Evolutionary conservation across 129 eudicot genomes (phyloP).

Genomic region (Flaveria trinervia): DNA sequence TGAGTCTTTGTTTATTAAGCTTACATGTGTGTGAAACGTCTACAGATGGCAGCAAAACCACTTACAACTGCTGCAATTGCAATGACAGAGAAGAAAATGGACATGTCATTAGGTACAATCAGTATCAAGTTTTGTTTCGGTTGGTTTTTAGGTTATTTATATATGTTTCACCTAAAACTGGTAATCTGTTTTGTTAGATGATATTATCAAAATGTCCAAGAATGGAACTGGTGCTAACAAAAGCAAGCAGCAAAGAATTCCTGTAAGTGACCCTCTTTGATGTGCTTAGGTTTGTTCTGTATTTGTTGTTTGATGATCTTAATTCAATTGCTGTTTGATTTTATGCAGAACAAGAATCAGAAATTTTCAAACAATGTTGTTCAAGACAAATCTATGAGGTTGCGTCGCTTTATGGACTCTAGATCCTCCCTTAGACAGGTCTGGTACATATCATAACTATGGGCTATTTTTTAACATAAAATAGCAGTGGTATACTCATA

Average conservation of each 20-base stretch:
- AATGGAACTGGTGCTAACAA: constrained; percentile 38
- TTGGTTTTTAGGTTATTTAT: neutral
- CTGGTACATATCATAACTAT: neutral
- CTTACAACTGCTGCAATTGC: constrained; percentile 88
- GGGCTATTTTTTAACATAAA: neutral
- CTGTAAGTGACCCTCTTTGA: constrained; percentile 49
- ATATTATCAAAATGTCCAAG: constrained; percentile 92
- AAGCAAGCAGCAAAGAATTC: constrained; percentile 62
- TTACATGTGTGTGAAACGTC: constrained; percentile 1
- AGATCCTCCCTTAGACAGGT: constrained; percentile 94
- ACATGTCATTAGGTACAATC: constrained; percentile 74
- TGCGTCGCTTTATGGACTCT: constrained; percentile 65
- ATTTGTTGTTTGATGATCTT: constrained; percentile 2
- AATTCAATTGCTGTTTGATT: neutral
- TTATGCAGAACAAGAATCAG: constrained; percentile 62
- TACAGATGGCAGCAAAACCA: constrained; percentile 86
- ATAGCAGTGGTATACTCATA: neutral
- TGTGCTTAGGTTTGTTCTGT: neutral
- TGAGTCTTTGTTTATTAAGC: neutral
- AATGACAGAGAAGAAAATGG: constrained; percentile 96
- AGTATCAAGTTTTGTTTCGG: neutral
- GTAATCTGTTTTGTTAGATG: constrained; percentile 50
- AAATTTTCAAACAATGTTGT: constrained; percentile 45
- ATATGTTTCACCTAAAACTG: too few species aligned
- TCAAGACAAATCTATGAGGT: constrained; percentile 57